These are phyloP conservation scores for Grosmannia clavigera DNA, from an alignment of 2,329 filamentous ascomycete species.

Conservation along the genomic window DNA sequence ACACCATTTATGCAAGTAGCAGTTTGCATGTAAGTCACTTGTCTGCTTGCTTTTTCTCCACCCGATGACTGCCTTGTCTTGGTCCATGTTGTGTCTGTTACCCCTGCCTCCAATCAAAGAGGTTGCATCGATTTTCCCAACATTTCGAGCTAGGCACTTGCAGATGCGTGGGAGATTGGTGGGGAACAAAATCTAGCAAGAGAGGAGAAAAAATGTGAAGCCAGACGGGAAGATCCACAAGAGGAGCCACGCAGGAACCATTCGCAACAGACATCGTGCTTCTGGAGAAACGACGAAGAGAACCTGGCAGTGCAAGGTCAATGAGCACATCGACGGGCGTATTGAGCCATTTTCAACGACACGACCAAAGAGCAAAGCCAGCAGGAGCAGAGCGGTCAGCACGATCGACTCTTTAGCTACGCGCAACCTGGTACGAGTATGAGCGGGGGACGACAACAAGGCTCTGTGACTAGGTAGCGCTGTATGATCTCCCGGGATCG, in stretches of 20 bases:
- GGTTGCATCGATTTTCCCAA: not conserved
- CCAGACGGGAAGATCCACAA: not conserved
- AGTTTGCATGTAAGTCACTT: slow-evolving; percentile 18
- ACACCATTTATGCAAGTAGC: slow-evolving; percentile 15
- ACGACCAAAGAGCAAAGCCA: not conserved
- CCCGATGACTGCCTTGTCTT: not conserved
- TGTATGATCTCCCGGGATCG: not conserved
- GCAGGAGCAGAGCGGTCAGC: not conserved
- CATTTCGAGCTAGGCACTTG: not conserved
- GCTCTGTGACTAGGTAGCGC: not conserved
- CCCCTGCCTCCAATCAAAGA: slow-evolving; percentile 4
- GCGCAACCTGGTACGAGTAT: no score
- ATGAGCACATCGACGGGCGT: not conserved
- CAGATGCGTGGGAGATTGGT: not conserved
- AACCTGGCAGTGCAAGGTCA: not conserved
- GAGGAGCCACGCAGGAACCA: not conserved
- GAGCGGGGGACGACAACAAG: not conserved
- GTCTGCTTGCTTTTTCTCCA: not conserved
- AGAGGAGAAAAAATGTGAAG: not conserved
- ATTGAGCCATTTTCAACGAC: not conserved
- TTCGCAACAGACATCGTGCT: not conserved
- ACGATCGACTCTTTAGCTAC: not conserved
- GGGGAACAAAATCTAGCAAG: slow-evolving; percentile 2
- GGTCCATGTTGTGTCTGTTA: not conserved
- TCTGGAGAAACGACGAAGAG: not conserved